These are phyloP conservation scores for Aphanomyces stellatus DNA, from an alignment of 352 stramenopile species.

Conservation along the genomic window DNA sequence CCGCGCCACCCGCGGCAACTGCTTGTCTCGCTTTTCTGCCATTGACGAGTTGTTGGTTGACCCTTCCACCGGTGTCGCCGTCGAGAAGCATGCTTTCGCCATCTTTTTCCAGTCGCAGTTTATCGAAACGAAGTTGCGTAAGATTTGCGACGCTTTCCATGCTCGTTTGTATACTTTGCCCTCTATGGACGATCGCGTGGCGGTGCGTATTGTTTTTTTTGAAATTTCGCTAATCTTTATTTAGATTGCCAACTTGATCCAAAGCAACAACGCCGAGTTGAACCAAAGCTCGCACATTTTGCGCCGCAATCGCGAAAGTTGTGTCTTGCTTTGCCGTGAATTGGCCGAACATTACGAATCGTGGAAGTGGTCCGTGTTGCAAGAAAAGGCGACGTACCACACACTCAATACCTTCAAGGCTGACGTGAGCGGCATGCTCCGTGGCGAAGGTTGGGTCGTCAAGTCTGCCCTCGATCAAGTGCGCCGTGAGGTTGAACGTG, in stretches of 20 bases:
- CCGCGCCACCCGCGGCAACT: slow-evolving; percentile 97
- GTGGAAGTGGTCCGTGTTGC: slow-evolving; percentile 86
- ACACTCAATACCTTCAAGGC: slow-evolving; percentile 91
- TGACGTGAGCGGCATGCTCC: slow-evolving; percentile 85
- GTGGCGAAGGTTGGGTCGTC: slow-evolving; percentile 87
- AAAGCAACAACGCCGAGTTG: slow-evolving; percentile 91
- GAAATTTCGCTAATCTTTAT: background rate
- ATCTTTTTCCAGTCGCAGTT: slow-evolving; percentile 97
- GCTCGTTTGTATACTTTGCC: slow-evolving; percentile 94
- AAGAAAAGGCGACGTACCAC: slow-evolving; percentile 91
- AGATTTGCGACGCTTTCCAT: slow-evolving; percentile 98
- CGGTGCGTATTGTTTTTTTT: slow-evolving; percentile 29
- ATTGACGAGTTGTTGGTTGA: slow-evolving; percentile 91
- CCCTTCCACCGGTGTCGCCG: slow-evolving; percentile 73
- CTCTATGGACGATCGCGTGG: slow-evolving; percentile 88
- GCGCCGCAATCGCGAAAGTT: slow-evolving; percentile 83
- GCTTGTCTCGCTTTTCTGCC: slow-evolving; percentile 94
- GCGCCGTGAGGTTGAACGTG: slow-evolving; percentile 43
- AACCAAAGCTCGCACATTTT: slow-evolving; percentile 95
- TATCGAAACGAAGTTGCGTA: slow-evolving; percentile 97
- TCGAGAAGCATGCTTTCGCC: slow-evolving; percentile 87
- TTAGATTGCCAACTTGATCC: slow-evolving; percentile 74
- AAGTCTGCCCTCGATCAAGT: slow-evolving; percentile 34
- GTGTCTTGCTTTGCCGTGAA: slow-evolving; percentile 41
- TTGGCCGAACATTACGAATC: slow-evolving; percentile 48